Base-by-base conservation (phyloP, 306 rosid species). In the Quercus suber region DNA sequence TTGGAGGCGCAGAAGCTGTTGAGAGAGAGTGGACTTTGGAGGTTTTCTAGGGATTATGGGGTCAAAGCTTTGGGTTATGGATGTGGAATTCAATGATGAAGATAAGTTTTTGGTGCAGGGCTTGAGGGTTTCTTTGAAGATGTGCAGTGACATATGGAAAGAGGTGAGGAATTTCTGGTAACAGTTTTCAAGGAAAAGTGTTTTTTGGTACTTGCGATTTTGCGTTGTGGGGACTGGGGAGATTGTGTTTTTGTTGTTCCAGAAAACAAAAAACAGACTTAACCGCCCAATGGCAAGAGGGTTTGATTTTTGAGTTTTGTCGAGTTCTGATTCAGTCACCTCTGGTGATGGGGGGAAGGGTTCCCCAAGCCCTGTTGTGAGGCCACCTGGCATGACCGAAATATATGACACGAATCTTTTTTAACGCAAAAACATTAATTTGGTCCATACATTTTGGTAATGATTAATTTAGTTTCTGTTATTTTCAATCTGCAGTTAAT, bases 11-110 rank as follows among this genome's bases (percentile, higher is more conserved):
- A 82, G 86, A 84, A 95, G 90, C 84, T 92, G 97, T 71, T 82
- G 78, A 21, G 96, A 78, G 60, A 92, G 85, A 73, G 97, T 86
- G 41, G 97, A 86, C 81, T 92, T 95, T 1, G 97, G 97, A 71
- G 97, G 99, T 78, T 79, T 89, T 76, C 97, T 84, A 10, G 76
- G 76, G 88, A 82, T 78, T 55, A 80, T 55, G 80, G 75, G 31
- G 1, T 76, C 55, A 78, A 69, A 75, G 15, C 73, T 82, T 41
- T 55, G 87, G 73, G 82, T 23, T 79, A 51, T 64, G 72, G 88
- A 58, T 2, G 83, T 5, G 0, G 87, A 83, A 2, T 86, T 31
- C 17, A n/a, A 19, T 0, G 69, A 63, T 0, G 72, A 33, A 1
- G 69, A 73, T 1, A 80, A 78, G 58, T 78, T 84, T 68, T 81